Evolutionary conservation across 2,329 filamentous ascomycete genomes (phyloP), one percentile per base, ranked within the genome.

Genomic region (Calonectria pauciramosa): DNA sequence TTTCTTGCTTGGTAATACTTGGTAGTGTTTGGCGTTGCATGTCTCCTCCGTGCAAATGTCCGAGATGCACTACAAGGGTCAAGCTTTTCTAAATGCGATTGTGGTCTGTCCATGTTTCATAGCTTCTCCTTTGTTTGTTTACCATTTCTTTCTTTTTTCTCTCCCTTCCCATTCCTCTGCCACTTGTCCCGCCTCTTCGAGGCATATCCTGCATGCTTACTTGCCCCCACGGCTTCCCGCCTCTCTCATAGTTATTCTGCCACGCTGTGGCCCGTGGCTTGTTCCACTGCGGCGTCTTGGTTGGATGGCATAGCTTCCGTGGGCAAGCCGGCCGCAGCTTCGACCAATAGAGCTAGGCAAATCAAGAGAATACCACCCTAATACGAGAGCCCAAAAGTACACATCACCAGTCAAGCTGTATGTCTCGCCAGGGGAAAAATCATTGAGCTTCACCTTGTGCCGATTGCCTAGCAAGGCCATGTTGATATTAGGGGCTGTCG

Each of bases 361-460:
- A 56, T 18, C 1, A 20, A n/a, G 23, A 41, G 44, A 54, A 65
- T 56, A 56, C 59, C 26, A 63, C 59, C 59, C 51, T 38, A 65
- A 65, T 60, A 70, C 59, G 36, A 32, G 59, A 71, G 32, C 23
- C 34, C 56, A 54, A 32, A 59, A 30, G 59, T 36, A 71, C 59
- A 56, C 59, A 54, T 41, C 18, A 38, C 34, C 34, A 20, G 26
- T 9, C 9, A 47, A 20, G 13, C 20, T 26, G 23, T 23, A 28
- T 54, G 56, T 70, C 32, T 70, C 68, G 64, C 68, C 9, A 54
- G 49, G 14, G 16, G 20, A 18, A 20, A 28, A 36, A 20, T 7
- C 14, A 38, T 7, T 41, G 56, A 63, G 36, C 56, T 63, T 41
- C 34, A 63, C 16, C 14, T 28, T 20, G 23, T 30, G 38, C 11